A percentile compares a stretch with the other conserved stretches of the same genome.
Evolutionary conservation across 352 stramenopile genomes (phyloP).

Genomic region (Pythium brachiatum): DNA sequence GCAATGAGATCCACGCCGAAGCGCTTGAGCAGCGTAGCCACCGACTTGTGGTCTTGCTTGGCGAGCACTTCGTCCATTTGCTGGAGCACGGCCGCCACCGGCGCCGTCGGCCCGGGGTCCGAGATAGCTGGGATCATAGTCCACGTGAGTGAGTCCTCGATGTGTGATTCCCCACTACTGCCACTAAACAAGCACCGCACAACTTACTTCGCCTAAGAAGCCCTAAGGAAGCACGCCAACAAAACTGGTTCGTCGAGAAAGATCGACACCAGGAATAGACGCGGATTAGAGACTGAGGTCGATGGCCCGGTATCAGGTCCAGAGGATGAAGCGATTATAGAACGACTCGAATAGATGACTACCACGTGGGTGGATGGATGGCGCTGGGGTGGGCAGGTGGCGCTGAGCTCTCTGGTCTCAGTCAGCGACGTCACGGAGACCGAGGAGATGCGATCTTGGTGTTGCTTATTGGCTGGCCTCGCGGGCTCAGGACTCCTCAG

Average conservation of each 20-base stretch:
- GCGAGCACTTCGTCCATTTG: conserved; percentile 26
- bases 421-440: background rate
- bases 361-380: no score
- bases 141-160: background rate
- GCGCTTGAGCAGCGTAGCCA: conserved; percentile 21
- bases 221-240: background rate
- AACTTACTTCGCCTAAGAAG: background rate
- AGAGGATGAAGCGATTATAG: background rate
- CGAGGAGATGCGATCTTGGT: conserved; percentile 2
- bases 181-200: background rate
- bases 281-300: background rate
- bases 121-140: conserved; percentile 26
- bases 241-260: background rate
- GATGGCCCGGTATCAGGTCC: background rate
- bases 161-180: background rate
- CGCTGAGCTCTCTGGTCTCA: background rate
- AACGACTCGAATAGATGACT: background rate
- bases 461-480: background rate
- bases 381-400: background rate
- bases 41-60: conserved; percentile 10
- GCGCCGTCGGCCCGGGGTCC: conserved; percentile 11
- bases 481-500: no score
- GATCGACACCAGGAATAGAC: background rate
- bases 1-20: conserved; percentile 29
- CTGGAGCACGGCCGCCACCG: conserved; percentile 19